phyloP scores from a whole-genome alignment of 164 flowering plant species.

The Platanus orientalis region DNA sequence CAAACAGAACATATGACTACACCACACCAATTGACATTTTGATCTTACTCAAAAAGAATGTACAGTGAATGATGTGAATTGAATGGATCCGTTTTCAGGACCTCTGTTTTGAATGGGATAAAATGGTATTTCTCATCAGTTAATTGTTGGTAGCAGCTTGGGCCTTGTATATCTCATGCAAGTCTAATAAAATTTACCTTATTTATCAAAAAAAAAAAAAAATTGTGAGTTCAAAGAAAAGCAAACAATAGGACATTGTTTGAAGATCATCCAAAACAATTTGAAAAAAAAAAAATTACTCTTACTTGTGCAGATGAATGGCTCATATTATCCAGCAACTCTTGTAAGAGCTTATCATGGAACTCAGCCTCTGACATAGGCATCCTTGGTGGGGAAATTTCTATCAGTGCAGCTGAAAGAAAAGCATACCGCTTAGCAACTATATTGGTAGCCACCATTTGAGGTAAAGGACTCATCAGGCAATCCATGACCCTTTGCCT shows the following conservation, averaged over 20 bases:
- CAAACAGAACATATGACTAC: no score
- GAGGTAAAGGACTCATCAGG: constrained; percentile 69
- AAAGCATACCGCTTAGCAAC: constrained; percentile 87
- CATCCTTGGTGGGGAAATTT: constrained; percentile 78
- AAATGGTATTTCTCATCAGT: no score
- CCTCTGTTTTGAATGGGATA: no score
- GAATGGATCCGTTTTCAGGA: no score
- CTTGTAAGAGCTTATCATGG: constrained; percentile 60
- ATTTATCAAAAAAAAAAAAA: not conserved
- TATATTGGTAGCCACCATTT: constrained; percentile 61
- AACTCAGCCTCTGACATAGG: constrained; percentile 53
- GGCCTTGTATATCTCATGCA: no score
- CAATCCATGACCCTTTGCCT: constrained; percentile 75
- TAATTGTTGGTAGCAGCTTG: no score
- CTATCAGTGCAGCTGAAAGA: constrained; percentile 82
- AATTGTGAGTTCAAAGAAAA: no score
- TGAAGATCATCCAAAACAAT: not conserved
- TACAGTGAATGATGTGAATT: no score
- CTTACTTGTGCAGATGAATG: constrained; percentile 97
- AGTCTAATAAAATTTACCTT: not conserved
- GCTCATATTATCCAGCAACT: constrained; percentile 75
- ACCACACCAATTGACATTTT: no score
- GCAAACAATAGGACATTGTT: not conserved
- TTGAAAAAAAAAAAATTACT: not conserved
- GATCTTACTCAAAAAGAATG: no score